Percentiles rank a stretch among this genome's conserved stretches.
phyloP scores from a whole-genome alignment of 2,329 filamentous ascomycete species.

The Coniochaeta prunicola region DNA sequence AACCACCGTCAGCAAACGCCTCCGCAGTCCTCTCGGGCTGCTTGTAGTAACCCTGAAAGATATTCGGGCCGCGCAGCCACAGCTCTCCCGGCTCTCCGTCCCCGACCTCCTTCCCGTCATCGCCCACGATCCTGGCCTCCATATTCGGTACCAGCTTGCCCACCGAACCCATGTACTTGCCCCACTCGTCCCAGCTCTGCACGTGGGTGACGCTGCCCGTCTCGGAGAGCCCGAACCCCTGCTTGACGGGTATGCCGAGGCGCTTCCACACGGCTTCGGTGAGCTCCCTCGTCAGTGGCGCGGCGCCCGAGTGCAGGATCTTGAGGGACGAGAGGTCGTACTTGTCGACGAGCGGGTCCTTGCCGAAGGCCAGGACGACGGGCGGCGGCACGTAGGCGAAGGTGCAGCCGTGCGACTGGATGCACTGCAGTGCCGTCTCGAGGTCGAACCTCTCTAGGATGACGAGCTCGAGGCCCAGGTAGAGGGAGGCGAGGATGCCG shows the following conservation, averaged over 20 bases:
- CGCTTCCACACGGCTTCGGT: conserved; percentile 68
- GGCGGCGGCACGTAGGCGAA: conserved; percentile 81
- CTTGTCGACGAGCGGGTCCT: conserved; percentile 68
- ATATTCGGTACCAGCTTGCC: conserved; percentile 74
- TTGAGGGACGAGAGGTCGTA: conserved; percentile 75
- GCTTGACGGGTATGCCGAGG: conserved; percentile 75
- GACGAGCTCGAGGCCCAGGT: conserved; percentile 57
- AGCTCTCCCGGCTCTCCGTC: conserved; percentile 61
- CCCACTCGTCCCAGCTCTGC: conserved; percentile 70
- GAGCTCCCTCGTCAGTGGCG: conserved; percentile 74
- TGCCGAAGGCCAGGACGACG: conserved; percentile 71
- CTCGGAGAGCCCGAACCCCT: conserved; percentile 87
- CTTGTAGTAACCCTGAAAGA: conserved; percentile 74
- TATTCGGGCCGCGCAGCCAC: conserved; percentile 71
- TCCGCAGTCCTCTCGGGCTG: conserved; percentile 63
- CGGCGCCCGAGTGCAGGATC: conserved; percentile 83
- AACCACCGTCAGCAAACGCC: conserved; percentile 69
- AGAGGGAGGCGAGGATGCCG: conserved; percentile 62
- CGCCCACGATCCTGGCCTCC: conserved; percentile 71
- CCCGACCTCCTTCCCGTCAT: conserved; percentile 47
- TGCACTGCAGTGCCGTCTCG: conserved; percentile 66
- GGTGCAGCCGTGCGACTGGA: conserved; percentile 69
- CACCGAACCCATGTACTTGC: conserved; percentile 67
- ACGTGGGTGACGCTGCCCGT: conserved; percentile 73
- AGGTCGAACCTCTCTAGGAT: conserved; percentile 79